Evolutionary conservation across 306 rosid species (phyloP).

Genomic region (Quercus mongolica): DNA sequence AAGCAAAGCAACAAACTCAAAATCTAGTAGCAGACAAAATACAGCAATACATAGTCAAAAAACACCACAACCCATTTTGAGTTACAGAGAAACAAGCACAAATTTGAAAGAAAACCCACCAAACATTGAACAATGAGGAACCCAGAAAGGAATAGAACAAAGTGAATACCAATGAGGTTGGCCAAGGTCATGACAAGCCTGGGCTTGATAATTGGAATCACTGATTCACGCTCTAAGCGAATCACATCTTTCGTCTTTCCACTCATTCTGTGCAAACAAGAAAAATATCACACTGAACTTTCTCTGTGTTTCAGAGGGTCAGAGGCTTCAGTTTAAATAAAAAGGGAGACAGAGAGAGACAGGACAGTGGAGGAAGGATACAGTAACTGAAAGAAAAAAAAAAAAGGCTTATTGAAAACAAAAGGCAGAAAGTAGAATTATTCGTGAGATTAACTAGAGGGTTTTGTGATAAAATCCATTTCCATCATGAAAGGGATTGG

Average conservation of each 20-base stretch:
- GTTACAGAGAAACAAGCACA: not conserved
- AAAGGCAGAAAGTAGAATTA: not conserved
- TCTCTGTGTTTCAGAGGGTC: not conserved
- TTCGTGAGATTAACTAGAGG: not conserved
- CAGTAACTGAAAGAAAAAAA: too few relatives aligned
- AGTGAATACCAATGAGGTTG: slow-evolving; percentile 65
- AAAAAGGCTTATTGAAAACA: not conserved
- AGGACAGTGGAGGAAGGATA: too few relatives aligned
- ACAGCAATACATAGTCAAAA: not conserved
- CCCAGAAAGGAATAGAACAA: not conserved
- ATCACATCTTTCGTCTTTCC: slow-evolving; percentile 49
- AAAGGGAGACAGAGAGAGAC: too few relatives aligned
- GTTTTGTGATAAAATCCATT: not conserved
- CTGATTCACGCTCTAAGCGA: slow-evolving; percentile 88
- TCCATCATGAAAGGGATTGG: not conserved
- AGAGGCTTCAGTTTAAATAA: too few relatives aligned
- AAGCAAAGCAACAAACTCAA: not conserved
- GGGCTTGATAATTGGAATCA: slow-evolving; percentile 82
- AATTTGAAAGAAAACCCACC: not conserved
- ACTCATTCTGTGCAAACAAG: slow-evolving; percentile 11
- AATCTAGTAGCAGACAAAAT: not conserved
- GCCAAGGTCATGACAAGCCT: slow-evolving; percentile 75
- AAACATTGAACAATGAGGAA: not conserved
- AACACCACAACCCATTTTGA: not conserved
- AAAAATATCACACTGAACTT: not conserved